Evolutionary conservation across 1,284 basidiomycete species (phyloP).

Genomic region (Ustilago bromivora): DNA sequence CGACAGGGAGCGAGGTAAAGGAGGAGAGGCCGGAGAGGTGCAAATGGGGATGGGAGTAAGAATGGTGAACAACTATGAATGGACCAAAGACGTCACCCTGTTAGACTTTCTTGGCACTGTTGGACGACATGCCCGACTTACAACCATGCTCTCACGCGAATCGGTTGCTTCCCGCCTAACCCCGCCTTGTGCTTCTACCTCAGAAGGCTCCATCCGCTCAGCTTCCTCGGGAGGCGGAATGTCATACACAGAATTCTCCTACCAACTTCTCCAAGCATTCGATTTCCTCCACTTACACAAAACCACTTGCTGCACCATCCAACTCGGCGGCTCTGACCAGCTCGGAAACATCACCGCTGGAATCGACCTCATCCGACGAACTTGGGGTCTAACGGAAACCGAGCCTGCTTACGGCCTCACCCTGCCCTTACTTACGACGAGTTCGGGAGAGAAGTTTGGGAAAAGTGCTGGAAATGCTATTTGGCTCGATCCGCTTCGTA

Average conservation of each 20-base stretch:
- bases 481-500: conserved; percentile 73
- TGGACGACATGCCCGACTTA: conserved; percentile 84
- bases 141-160: conserved; percentile 89
- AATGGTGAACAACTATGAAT: conserved; percentile 83
- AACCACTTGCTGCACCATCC: conserved; percentile 80
- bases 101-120: conserved; percentile 87
- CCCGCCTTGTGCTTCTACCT: too few species aligned
- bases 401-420: conserved; percentile 83
- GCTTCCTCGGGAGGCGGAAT: conserved; percentile 73
- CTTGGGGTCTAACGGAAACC: conserved; percentile 54
- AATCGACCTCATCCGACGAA: conserved; percentile 83
- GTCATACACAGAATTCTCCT: conserved; percentile 96
- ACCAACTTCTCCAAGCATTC: conserved; percentile 95
- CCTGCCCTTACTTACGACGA: conserved; percentile 90
- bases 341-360: conserved; percentile 98
- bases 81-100: conserved; percentile 81
- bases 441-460: conserved; percentile 93
- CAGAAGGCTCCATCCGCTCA: conserved; percentile 61
- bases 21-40: neutral
- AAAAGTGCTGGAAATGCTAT: conserved; percentile 97
- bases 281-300: conserved; percentile 87
- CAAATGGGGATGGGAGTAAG: conserved; percentile 27
- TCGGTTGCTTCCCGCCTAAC: conserved; percentile 76
- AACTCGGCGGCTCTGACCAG: conserved; percentile 96
- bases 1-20: too few species aligned